Evolutionary conservation across 2,329 filamentous ascomycete genomes (phyloP), one percentile per base, ranked within the genome.

Genomic region (Periconia sp.): DNA sequence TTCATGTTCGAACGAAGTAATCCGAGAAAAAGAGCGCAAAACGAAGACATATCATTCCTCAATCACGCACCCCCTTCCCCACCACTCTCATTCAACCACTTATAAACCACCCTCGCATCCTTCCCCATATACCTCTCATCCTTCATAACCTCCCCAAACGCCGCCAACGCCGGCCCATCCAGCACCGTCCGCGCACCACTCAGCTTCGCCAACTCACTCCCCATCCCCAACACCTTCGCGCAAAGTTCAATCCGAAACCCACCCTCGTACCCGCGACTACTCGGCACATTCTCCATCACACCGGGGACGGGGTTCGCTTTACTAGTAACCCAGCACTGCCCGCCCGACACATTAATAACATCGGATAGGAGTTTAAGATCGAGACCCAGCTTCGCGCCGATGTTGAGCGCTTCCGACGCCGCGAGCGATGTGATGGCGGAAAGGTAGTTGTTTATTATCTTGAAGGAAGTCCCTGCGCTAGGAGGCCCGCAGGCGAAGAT

Each of bases 391-490:
- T 79, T 77, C 17, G 85, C 76, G 6, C 83, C 84, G 57, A 87
- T 78, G 54, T 85, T 85, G 79, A 87, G 83, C 2, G 83, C 84
- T 64, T 87, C 84, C 1, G 82, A 82, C 0, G 83, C 84, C 0
- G 84, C 84, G 53, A 87, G 92, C 74, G 97, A 97, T 76, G 91
- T 94, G 61, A 97, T 86, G 3, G 92, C 92, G 2, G 97, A 82
- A 37, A 97, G 85, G 74, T 97, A 97, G 76, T 97, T 97, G 77
- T 97, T 97, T 52, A 93, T 92, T 23, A 97, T 81, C 77, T 97
- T 97, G 44, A 89, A 93, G 3, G 90, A 90, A 1, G 97, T 82
- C 0, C 93, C 93, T 2, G 90, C 84, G 3, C 91, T 92, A 58
- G 94, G 91, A 0, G 80, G 80, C 1, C 93, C 93, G 65, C 94